Conservation (phyloP, 176 grass and related monocot species). For the Bonia amplexicaulis region DNA sequence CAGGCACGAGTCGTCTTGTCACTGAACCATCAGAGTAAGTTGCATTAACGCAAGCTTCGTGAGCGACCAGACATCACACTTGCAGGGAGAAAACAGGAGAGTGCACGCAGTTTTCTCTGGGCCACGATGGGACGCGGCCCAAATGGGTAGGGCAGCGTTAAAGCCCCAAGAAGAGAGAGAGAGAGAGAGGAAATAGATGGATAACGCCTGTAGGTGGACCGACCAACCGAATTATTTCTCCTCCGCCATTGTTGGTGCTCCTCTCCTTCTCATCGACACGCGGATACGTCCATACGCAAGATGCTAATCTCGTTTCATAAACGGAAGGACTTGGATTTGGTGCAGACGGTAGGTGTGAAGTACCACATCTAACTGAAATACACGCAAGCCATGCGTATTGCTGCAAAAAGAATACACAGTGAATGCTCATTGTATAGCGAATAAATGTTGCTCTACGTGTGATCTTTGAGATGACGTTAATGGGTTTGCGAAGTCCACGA, state of each 20-base stretch:
- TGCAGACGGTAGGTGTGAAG: not conserved
- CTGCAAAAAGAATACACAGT: not conserved
- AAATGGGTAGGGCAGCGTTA: constrained; percentile 6
- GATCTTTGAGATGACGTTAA: not conserved
- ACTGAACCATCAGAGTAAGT: not conserved
- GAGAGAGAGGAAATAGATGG: not conserved
- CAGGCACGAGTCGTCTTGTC: not conserved
- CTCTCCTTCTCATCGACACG: not conserved
- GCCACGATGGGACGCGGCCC: constrained; percentile 22
- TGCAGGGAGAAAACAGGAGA: not conserved
- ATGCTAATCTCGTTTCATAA: not conserved
- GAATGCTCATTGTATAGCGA: not conserved
- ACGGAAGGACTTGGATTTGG: not conserved
- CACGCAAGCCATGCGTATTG: not conserved
- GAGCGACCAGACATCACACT: not conserved
- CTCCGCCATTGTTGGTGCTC: constrained; percentile 25
- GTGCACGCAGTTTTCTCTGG: not conserved
- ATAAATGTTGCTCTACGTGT: not conserved
- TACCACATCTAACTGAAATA: not conserved
- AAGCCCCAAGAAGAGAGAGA: constrained; percentile 38
- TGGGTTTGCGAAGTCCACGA: not conserved
- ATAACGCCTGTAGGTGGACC: constrained; percentile 76
- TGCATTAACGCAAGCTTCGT: not conserved
- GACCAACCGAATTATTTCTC: constrained; percentile 48
- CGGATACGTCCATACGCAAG: constrained; percentile 15